Evolutionary conservation across 805 yeast genomes (phyloP).

Genomic region (Spathaspora hagerdaliae): DNA sequence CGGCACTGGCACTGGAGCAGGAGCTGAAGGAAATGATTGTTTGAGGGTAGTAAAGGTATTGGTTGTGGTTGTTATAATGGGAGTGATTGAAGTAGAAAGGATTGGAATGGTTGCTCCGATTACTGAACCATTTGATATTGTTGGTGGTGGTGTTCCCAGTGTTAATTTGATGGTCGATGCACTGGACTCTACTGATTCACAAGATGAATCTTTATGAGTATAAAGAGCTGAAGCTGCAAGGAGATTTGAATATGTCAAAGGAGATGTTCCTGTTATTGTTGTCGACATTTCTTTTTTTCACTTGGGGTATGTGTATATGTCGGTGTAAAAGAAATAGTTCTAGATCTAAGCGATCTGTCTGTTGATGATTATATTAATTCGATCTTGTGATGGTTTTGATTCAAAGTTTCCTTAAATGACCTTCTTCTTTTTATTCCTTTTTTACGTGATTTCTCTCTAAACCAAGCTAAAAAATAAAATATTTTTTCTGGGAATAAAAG

Average conservation of each 20-base stretch:
- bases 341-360: too few species aligned
- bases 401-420: too few species aligned
- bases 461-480: too few species aligned
- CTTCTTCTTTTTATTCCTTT: too few species aligned
- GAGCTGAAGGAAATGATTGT: not conserved
- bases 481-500: too few species aligned
- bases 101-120: not conserved
- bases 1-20: not conserved
- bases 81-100: not conserved
- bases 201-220: constrained; percentile 1
- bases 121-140: too few species aligned
- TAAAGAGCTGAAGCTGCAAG: constrained; percentile 1
- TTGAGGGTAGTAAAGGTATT: not conserved
- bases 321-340: too few species aligned
- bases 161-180: constrained; percentile 3
- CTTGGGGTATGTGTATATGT: too few species aligned
- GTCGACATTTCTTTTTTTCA: constrained; percentile 1
- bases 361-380: too few species aligned
- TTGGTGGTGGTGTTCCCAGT: constrained; percentile 5
- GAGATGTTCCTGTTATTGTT: constrained; percentile 2
- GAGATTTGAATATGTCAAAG: constrained; percentile 5
- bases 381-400: too few species aligned
- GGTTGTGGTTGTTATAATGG: not conserved
- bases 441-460: too few species aligned
- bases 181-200: constrained; percentile 4